Evolutionary conservation across 345 rosid species (phyloP), one percentile per base, ranked within the genome.

Genomic region (Streptanthus diversifolius): DNA sequence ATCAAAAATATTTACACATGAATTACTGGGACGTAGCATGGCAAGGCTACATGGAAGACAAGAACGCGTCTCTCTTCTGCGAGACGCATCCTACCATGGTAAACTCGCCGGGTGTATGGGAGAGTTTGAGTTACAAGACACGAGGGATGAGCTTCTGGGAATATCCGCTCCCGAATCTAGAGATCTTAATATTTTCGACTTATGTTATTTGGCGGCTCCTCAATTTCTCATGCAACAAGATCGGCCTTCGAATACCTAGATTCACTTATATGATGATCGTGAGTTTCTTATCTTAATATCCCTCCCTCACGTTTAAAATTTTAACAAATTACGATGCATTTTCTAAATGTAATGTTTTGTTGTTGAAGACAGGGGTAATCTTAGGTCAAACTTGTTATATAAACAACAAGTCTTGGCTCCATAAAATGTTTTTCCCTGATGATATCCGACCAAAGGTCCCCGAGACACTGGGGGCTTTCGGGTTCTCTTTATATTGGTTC

Each of bases 401-500:
- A 35, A 63, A 11, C 65, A 54, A 54, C 21, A 52, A 53, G 10
- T 54, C 58, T 19, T 69, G 63, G 59, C 24, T 76, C 32, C 80
- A 27, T 37, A 3, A 54, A 4, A 55, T 78, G 0, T 62, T 29
- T 30, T 73, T 73, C 60, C 81, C 80, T 62, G 45, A 76, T 69
- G 81, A 73, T 58, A 8, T 2, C 2, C 73, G 73, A 47, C 37
- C 72, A 52, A 73, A 60, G 47, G 18, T 79, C 5, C 6, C 83
- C 11, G 85, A 79, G 24, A 67, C 87, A 1, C 9, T 79, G 12
- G 86, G 79, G 13, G 19, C 77, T 10, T 67, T 88, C 24, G 91
- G 83, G 15, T 85, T 66, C 19, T 59, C 66, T 43, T 0, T 85
- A 17, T 83, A 78, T 68, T 60, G 83, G 63, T 87, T 87, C 67